These are phyloP conservation scores for Capsicum pubescens DNA, from an alignment of 257 asterid species.

Conservation along the genomic window DNA sequence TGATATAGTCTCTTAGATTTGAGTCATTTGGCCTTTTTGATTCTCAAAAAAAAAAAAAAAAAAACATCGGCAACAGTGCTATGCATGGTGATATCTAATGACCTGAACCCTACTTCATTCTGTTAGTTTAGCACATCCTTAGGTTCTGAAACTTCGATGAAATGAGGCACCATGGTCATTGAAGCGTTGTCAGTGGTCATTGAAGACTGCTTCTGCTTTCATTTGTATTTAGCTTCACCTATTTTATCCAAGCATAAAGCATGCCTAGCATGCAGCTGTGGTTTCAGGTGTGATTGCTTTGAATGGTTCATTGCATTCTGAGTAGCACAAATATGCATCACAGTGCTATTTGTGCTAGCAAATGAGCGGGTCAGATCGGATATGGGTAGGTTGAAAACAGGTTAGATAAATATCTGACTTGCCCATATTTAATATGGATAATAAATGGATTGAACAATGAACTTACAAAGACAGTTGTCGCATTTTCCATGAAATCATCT, in stretches of 20 bases:
- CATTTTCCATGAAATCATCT: too few relatives aligned
- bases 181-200: background rate
- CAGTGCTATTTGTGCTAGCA: background rate
- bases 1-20: background rate
- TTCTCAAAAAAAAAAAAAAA: too few relatives aligned
- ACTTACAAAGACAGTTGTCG: too few relatives aligned
- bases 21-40: background rate
- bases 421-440: too few relatives aligned
- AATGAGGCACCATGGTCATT: background rate
- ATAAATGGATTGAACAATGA: too few relatives aligned
- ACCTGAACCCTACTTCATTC: constrained; percentile 23
- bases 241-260: background rate
- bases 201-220: background rate
- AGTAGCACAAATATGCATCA: constrained; percentile 1
- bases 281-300: background rate
- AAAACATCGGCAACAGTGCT: constrained; percentile 9
- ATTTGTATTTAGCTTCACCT: background rate
- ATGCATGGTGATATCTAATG: constrained; percentile 31
- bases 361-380: too few relatives aligned
- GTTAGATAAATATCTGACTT: too few relatives aligned
- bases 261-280: background rate
- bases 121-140: background rate
- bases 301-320: background rate
- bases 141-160: background rate
- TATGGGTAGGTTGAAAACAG: too few relatives aligned